Evolutionary conservation across 305 asterid genomes (phyloP).

Genomic region (Plantago rigida): DNA sequence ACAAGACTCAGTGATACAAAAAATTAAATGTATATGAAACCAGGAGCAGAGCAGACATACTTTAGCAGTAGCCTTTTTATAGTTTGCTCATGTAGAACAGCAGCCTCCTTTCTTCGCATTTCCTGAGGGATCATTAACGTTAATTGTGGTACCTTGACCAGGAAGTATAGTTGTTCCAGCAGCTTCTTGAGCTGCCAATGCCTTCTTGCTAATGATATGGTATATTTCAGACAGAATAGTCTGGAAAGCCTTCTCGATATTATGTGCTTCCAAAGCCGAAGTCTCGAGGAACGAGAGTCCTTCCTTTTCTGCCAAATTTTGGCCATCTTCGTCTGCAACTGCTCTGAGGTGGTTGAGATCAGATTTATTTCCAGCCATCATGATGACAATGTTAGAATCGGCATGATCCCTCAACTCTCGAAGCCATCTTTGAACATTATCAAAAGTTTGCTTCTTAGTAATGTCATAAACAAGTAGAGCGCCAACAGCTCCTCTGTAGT

Average conservation of each 20-base stretch:
- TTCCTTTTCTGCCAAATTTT: constrained; percentile 67
- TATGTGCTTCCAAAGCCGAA: constrained; percentile 65
- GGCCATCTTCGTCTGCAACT: constrained; percentile 56
- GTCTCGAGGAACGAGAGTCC: constrained; percentile 83
- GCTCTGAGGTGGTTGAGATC: constrained; percentile 65
- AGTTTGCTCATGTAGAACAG: constrained; percentile 48
- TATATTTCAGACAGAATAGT: constrained; percentile 59
- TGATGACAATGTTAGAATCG: constrained; percentile 64
- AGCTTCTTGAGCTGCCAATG: constrained; percentile 84
- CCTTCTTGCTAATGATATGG: constrained; percentile 71
- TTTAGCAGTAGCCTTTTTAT: constrained; percentile 4
- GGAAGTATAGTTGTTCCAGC: constrained; percentile 43
- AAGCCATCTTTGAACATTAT: constrained; percentile 69
- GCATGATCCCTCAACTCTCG: constrained; percentile 73
- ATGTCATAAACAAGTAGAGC: constrained; percentile 78
- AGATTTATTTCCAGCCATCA: constrained; percentile 72
- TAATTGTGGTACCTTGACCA: constrained; percentile 64
- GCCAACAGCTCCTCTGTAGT: constrained; percentile 88
- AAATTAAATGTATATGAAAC: constrained; percentile 14
- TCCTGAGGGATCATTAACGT: constrained; percentile 45
- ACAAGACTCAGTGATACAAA: constrained; percentile 31
- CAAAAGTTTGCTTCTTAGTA: constrained; percentile 73
- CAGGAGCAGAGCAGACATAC: background rate
- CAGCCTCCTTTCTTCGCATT: constrained; percentile 48
- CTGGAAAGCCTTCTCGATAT: constrained; percentile 69